Base-by-base conservation (phyloP, 257 asterid species). In the Plantago ovata region DNA sequence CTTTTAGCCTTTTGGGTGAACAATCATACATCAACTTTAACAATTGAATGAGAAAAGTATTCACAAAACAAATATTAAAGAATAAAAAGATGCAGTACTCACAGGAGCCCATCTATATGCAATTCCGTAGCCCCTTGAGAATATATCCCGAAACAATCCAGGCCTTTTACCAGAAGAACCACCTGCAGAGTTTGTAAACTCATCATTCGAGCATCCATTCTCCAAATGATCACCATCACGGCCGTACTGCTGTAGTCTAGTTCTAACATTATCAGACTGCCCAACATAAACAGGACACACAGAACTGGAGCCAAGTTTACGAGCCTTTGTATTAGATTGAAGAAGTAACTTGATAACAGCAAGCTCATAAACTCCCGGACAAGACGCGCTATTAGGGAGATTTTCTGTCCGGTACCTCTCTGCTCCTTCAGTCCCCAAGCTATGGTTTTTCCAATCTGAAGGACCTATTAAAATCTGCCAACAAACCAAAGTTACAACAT, bases 221-320 rank as follows among this genome's bases (percentile, higher is more conserved):
- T 77, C 95, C 76, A 93, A 76, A 78, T 93, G 98, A 32, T 84
- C 67, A n/a, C 97, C 98, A 36, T 82, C 95, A 36, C 98, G 97
- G 44, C 98, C 98, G 69, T 93, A 93, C 53, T 72, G 93, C 77
- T 89, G 98, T 38, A 93, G 67, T 64, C 98, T 76, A 62, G 60
- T 86, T 70, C 98, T 78, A 59, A 89, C 89, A 68, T 82, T 93
- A 65, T 84, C 95, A 46, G 98, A 79, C 73, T 88, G 90, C 60
- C 98, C 98, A 23, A 93, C 80, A 82, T 93, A 93, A 61, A 86
- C 95, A 62, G 90, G 86, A 67, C 81, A 63, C 21, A 86, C 74
- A 59, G 65, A 75, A 67, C 69, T 66, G 9, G 91, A 71, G 19
- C 79, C 87, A 39, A 80, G 69, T 65, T 72, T 84, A 47, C 79